Evolutionary conservation across 2,329 filamentous ascomycete species (phyloP).

Genomic region (Fusarium verticillioides): DNA sequence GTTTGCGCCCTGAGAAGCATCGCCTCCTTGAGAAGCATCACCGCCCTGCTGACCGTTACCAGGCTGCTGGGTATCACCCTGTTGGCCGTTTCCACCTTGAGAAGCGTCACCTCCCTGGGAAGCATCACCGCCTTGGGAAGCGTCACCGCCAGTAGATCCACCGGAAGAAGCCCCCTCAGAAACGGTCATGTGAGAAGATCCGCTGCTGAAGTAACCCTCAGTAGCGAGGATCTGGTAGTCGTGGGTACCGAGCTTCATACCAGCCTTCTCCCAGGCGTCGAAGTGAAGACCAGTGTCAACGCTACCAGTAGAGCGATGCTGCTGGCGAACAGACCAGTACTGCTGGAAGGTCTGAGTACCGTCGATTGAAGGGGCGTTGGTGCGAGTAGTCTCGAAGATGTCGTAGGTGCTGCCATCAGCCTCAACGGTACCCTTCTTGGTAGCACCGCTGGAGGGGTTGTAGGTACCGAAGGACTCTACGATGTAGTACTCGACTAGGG

Average conservation of each 20-base stretch:
- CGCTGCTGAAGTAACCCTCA: conserved; percentile 64
- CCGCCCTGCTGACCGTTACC: not conserved
- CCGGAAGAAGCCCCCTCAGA: conserved; percentile 20
- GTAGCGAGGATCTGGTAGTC: conserved; percentile 67
- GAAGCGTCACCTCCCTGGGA: not conserved
- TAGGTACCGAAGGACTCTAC: conserved; percentile 50
- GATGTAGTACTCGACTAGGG: conserved; percentile 54
- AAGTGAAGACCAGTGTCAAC: conserved; percentile 63
- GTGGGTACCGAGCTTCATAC: conserved; percentile 59
- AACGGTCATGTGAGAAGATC: conserved; percentile 60
- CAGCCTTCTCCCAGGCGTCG: conserved; percentile 61
- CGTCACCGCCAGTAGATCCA: not conserved
- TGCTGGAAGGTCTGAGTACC: conserved; percentile 64
- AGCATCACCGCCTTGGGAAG: not conserved
- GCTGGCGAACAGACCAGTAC: conserved; percentile 63
- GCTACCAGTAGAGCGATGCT: conserved; percentile 61
- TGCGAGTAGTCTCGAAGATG: conserved; percentile 50
- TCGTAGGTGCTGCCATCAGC: conserved; percentile 54
- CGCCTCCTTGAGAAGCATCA: not conserved
- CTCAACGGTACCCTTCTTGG: conserved; percentile 45
- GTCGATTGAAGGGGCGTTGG: conserved; percentile 59
- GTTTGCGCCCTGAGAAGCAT: not conserved
- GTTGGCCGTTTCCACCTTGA: not conserved
- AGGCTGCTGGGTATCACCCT: not conserved
- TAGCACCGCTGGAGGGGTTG: conserved; percentile 48